Evolutionary conservation across 2,329 filamentous ascomycete genomes (phyloP), one percentile per base, ranked within the genome.

Genomic region (Alternaria panax): DNA sequence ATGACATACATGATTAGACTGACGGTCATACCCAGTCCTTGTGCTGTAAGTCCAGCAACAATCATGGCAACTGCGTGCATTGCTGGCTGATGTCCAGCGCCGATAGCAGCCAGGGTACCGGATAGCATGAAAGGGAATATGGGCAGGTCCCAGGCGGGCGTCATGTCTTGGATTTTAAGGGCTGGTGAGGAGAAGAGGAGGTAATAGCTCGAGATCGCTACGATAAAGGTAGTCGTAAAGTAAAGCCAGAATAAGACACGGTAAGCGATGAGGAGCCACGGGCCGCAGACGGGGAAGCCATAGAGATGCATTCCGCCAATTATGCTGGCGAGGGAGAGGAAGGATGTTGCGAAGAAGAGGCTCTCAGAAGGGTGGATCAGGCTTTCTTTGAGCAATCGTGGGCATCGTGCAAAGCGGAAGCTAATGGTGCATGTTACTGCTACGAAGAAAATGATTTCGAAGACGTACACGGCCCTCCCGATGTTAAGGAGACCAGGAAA

Each of bases 131-230:
- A 52, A 1, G 50, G 50, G 11, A 52, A 52, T 3, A 52, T 52
- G 25, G 50, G 50, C 6, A 52, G 50, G 12, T 43, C 50, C 50
- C 50, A 52, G 18, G 50, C 50, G 27, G 50, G 50, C n/a, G 38
- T 42, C 50, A 43, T 52, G 27, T 52, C 50, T 3, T 52, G 25
- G 12, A 43, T 43, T 18, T 52, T 52, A 3, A 52, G 50, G 9
- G 12, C 78, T 77, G 16, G 91, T 75, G 0, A 41, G 4, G 34
- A 41, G n/a, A 55, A 55, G 20, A 55, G 42, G 22, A 40, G 42
- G 7, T 36, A 46, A 34, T 47, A 47, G 14, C 32, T 30, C 20
- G 7, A 18, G 25, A n/a, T 27, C 2, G 52, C 52, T 12, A 55
- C 52, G 24, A 55, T 16, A 24, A 55, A 55, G 5, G 52, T 55